These are phyloP conservation scores for Coemansia sp. DNA, from an alignment of 192 early-diverging fungal species.

Conservation along the genomic window DNA sequence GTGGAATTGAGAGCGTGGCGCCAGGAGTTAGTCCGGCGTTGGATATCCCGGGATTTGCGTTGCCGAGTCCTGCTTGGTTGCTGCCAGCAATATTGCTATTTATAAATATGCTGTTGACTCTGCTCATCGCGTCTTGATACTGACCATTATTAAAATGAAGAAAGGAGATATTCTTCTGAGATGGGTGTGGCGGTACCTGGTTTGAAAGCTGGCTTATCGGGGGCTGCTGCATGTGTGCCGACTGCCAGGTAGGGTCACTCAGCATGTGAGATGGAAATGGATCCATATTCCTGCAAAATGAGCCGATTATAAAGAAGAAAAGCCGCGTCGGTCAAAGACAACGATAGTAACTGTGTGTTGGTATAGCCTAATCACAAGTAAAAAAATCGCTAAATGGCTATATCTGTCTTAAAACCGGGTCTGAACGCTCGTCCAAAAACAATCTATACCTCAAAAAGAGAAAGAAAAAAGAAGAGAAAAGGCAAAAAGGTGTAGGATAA, in stretches of 20 bases:
- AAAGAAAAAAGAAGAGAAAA: neutral
- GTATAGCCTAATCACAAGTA: neutral
- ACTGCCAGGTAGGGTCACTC: slow-evolving; percentile 30
- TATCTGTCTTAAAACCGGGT: neutral
- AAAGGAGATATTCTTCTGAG: slow-evolving; percentile 1
- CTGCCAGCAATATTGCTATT: slow-evolving; percentile 6
- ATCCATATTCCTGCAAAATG: slow-evolving; percentile 22
- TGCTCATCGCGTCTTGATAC: slow-evolving; percentile 6
- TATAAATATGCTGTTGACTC: slow-evolving; percentile 6
- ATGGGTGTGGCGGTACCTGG: neutral
- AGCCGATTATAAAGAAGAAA: neutral
- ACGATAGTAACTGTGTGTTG: neutral
- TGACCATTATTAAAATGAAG: slow-evolving; percentile 4
- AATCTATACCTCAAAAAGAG: neutral
- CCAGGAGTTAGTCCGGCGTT: neutral
- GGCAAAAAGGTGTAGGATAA: neutral
- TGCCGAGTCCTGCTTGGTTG: neutral
- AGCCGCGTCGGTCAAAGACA: neutral
- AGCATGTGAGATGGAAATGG: slow-evolving; percentile 31
- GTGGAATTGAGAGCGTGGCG: neutral
- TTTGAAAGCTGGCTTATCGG: neutral
- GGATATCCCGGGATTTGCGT: neutral
- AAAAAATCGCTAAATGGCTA: neutral
- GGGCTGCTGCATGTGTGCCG: slow-evolving; percentile 29
- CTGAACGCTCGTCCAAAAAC: neutral